A percentile compares a stretch with the other conserved stretches of the same genome.
Conservation (phyloP, 1,139 yeast genomes). For the Taphrina wiesneri region DNA sequence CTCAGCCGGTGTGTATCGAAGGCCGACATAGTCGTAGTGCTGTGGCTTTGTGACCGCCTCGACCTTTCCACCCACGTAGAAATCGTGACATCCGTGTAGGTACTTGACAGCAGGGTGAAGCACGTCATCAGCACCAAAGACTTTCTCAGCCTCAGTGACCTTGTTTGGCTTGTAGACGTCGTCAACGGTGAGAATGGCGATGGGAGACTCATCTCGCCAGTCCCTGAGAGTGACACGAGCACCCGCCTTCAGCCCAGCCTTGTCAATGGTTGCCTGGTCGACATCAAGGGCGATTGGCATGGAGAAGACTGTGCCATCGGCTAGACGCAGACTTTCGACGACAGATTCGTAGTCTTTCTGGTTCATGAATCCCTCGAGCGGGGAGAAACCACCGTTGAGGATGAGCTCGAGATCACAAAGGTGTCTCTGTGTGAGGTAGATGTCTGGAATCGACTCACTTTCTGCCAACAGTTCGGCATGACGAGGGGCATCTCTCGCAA, state of each 20-base stretch:
- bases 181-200: constrained; percentile 70
- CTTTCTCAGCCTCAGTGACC: constrained; percentile 72
- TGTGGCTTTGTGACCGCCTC: constrained; percentile 82
- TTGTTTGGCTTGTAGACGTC: constrained; percentile 84
- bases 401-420: constrained; percentile 90
- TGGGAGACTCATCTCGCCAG: constrained; percentile 74
- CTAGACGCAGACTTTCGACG: constrained; percentile 71
- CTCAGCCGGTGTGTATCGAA: constrained; percentile 88
- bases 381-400: constrained; percentile 92
- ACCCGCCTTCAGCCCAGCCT: constrained; percentile 52
- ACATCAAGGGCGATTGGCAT: constrained; percentile 92
- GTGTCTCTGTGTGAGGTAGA: constrained; percentile 78
- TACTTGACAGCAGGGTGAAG: constrained; percentile 92
- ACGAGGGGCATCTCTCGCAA: constrained; percentile 72
- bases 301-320: constrained; percentile 82
- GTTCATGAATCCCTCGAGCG: constrained; percentile 80
- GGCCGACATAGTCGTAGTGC: constrained; percentile 86
- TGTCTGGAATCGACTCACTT: constrained; percentile 55
- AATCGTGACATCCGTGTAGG: constrained; percentile 69
- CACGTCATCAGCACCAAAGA: constrained; percentile 86
- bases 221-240: constrained; percentile 74
- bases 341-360: constrained; percentile 78
- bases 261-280: constrained; percentile 54
- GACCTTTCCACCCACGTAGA: constrained; percentile 81
- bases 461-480: constrained; percentile 61